These are phyloP conservation scores for Fraxinus sp. DNA, from an alignment of 305 asterid species.

Conservation along the genomic window DNA sequence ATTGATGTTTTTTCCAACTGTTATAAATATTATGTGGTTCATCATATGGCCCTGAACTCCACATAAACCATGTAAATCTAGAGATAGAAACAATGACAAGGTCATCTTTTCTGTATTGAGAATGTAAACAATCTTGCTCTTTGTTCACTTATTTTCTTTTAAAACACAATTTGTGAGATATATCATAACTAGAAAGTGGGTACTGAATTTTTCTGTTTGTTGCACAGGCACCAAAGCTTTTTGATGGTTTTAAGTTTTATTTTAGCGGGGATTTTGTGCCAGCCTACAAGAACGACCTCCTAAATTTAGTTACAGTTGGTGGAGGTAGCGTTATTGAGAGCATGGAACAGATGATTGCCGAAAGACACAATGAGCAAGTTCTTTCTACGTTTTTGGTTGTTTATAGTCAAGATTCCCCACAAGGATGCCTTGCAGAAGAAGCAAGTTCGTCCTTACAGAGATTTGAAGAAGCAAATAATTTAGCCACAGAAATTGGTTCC, in stretches of 20 bases:
- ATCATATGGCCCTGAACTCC: background rate
- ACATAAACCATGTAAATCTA: background rate
- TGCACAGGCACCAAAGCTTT: conserved; percentile 72
- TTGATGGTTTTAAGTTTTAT: conserved; percentile 55
- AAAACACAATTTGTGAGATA: background rate
- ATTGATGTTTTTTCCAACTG: background rate
- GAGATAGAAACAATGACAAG: background rate
- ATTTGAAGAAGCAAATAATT: conserved; percentile 43
- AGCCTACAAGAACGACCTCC: conserved; percentile 56
- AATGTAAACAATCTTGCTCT: background rate
- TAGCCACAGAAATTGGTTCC: conserved; percentile 37
- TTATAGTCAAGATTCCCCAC: conserved; percentile 48
- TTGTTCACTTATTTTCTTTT: background rate
- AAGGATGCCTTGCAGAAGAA: conserved; percentile 37
- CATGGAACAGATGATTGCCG: conserved; percentile 37
- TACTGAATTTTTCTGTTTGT: conserved; percentile 2
- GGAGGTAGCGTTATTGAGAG: conserved; percentile 58
- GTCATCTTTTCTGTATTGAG: background rate
- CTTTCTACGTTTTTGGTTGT: conserved; percentile 41
- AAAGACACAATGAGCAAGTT: conserved; percentile 16
- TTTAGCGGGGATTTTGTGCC: conserved; percentile 58
- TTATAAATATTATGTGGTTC: background rate
- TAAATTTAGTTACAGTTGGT: conserved; percentile 59
- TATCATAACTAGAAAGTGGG: background rate
- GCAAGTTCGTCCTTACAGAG: conserved; percentile 32